phyloP scores from a whole-genome alignment of 1,139 yeast genomes.

The Arxiozyma telluris region DNA sequence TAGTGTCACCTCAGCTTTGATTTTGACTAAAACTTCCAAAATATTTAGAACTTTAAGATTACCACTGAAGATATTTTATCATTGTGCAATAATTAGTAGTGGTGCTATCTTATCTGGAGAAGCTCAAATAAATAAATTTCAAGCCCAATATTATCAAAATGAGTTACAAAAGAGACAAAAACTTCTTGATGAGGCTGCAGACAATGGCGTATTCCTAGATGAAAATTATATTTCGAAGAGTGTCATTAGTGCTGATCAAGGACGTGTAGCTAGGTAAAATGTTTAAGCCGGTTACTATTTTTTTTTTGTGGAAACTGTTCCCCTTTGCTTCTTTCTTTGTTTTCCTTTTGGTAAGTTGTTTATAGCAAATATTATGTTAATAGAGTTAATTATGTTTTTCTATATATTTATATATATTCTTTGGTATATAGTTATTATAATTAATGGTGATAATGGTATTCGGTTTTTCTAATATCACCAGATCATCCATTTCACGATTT shows the following conservation, averaged over 20 bases:
- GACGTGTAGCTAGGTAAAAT: neutral
- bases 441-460: neutral
- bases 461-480: slow-evolving; percentile 22
- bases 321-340: neutral
- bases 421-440: neutral
- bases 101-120: slow-evolving; percentile 36
- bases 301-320: neutral
- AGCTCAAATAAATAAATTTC: slow-evolving; percentile 31
- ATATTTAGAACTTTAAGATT: slow-evolving; percentile 31
- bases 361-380: neutral
- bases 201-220: slow-evolving; percentile 35
- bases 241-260: slow-evolving; percentile 9
- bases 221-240: slow-evolving; percentile 21
- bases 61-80: slow-evolving; percentile 35
- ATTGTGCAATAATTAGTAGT: slow-evolving; percentile 34
- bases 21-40: slow-evolving; percentile 30
- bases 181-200: slow-evolving; percentile 36
- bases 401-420: neutral
- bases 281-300: neutral
- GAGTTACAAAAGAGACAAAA: slow-evolving; percentile 30
- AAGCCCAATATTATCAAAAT: slow-evolving; percentile 25
- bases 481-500: slow-evolving; percentile 37
- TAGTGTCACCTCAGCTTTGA: slow-evolving; percentile 29
- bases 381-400: neutral
- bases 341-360: no score